Base-by-base conservation (phyloP, 2,329 filamentous ascomycete genomes). In the Talaromyces sp. region DNA sequence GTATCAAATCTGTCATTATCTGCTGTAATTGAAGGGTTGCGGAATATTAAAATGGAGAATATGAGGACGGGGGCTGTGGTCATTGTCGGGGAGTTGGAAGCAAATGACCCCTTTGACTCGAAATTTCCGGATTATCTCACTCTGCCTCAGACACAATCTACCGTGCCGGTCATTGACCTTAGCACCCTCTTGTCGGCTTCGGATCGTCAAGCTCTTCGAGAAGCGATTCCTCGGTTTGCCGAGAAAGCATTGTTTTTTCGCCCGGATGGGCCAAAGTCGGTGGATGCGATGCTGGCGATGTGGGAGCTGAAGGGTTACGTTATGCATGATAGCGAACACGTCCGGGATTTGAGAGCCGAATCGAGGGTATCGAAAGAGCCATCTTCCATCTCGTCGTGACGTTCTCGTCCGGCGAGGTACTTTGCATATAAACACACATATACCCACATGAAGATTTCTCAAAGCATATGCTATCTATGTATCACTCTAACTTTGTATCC, bases 241-340 rank as follows among this genome's bases (percentile, higher is more conserved):
- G 68, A 70, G n/a, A 68, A 68, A 27, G 76, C 74, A 14, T 54
- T 79, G n/a, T 76, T 78, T 61, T 74, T 78, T 43, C 72, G 73
- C 48, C 76, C 78, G 0, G 70, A 72, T 37, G 68, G 72, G 5
- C 62, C 67, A 27, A 62, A 67, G 16, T 72, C 74, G 0, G 64
- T 74, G 24, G 68, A 77, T 24, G 69, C 74, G 27, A 72, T 79
- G 66, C 63, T 77, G 66, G 70, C 70, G 0, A 63, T 81, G 24
- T 81, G 79, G 78, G 79, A 73, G 63, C 66, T 80, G 11, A 74
- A 78, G 65, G 72, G 71, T 0, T 76, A 72, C 39, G 37, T 77
- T 31, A 66, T 63, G 64, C 63, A 68, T 37, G 66, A 68, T 41
- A 35, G 54, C 11, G 43, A 65, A 35, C 52, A 60, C 24, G 39